phyloP scores from a whole-genome alignment of 169 alveolate genomes.

The Neospora caninum region DNA sequence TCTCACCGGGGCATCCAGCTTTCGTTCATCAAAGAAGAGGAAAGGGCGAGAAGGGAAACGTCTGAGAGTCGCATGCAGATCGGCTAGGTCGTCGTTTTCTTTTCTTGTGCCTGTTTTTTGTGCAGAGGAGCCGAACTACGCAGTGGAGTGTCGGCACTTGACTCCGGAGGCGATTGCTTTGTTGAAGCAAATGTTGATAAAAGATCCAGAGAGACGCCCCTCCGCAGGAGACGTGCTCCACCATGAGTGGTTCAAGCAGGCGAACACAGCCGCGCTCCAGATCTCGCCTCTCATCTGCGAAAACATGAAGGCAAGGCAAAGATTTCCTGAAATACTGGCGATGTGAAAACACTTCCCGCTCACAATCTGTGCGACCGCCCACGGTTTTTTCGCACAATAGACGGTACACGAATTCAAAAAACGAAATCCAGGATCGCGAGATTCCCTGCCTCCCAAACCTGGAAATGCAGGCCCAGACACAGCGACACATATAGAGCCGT shows the following conservation, averaged over 20 bases:
- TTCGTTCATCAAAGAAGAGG: too few species aligned
- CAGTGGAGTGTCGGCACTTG: slow-evolving; percentile 78
- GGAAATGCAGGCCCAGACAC: too few species aligned
- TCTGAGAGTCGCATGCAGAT: too few species aligned
- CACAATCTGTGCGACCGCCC: not conserved
- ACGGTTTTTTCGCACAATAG: too few species aligned
- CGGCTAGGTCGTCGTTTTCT: not conserved
- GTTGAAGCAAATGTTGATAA: slow-evolving; percentile 78
- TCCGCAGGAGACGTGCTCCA: slow-evolving; percentile 76
- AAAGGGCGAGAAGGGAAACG: too few species aligned
- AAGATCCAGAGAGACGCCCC: slow-evolving; percentile 79
- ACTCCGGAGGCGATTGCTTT: slow-evolving; percentile 80
- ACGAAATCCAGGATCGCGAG: too few species aligned
- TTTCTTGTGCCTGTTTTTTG: not conserved
- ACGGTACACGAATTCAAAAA: too few species aligned
- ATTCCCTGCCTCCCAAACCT: too few species aligned
- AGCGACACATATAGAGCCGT: too few species aligned
- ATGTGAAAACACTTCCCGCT: not conserved
- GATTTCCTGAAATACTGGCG: not conserved
- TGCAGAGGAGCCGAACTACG: slow-evolving; percentile 70
- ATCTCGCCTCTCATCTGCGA: slow-evolving; percentile 61
- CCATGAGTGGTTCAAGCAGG: slow-evolving; percentile 80
- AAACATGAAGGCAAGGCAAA: slow-evolving; percentile 62
- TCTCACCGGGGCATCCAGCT: too few species aligned
- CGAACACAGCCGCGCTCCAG: slow-evolving; percentile 54